Conservation (phyloP, 139 green algal genomes). For the Pleodorina starrii region DNA sequence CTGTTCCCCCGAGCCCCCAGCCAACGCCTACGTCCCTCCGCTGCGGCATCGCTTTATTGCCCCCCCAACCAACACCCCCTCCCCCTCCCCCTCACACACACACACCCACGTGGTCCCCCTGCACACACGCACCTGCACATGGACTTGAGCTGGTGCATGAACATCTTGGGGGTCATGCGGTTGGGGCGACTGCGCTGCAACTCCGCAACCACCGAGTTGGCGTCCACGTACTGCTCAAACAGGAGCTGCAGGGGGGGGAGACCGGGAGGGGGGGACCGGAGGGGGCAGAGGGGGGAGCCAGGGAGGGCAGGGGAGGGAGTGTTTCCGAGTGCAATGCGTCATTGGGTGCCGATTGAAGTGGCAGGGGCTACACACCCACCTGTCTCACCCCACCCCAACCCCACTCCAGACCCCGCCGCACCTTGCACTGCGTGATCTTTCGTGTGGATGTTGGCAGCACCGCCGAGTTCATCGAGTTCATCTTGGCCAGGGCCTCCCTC, state of each 20-base stretch:
- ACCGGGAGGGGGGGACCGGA: background rate
- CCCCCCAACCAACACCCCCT: too few relatives aligned
- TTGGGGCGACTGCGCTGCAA: background rate
- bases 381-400: background rate
- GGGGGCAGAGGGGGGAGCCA: background rate
- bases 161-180: slow-evolving; percentile 87
- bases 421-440: slow-evolving; percentile 85
- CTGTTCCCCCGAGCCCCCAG: too few relatives aligned
- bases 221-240: slow-evolving; percentile 80
- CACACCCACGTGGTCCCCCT: too few relatives aligned
- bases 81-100: too few relatives aligned
- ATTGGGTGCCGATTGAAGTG: too few relatives aligned
- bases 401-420: background rate
- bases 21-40: too few relatives aligned
- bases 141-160: slow-evolving; percentile 80
- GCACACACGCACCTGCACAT: slow-evolving; percentile 64
- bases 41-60: too few relatives aligned
- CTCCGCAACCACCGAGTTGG: slow-evolving; percentile 28
- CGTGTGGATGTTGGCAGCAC: slow-evolving; percentile 78
- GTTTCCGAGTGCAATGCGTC: too few relatives aligned
- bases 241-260: slow-evolving; percentile 58
- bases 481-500: slow-evolving; percentile 59
- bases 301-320: background rate
- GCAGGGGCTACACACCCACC: too few relatives aligned
- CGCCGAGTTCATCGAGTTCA: slow-evolving; percentile 54